A percentile compares a stretch with the other conserved stretches of the same genome.
These are phyloP conservation scores for Dothistroma pini DNA, from an alignment of 2,329 filamentous ascomycete species.

Conservation along the genomic window DNA sequence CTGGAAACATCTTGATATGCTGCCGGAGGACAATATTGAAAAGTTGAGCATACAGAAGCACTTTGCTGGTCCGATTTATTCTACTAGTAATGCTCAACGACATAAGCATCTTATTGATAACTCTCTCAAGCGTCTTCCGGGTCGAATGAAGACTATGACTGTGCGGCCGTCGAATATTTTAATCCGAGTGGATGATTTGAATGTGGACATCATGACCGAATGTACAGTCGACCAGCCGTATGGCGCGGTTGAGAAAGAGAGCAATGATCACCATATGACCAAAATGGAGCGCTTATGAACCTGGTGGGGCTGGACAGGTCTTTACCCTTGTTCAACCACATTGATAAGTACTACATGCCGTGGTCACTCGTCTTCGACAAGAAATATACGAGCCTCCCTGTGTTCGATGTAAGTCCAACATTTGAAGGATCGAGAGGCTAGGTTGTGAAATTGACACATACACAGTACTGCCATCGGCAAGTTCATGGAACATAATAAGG, in stretches of 20 bases:
- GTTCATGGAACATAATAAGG: conserved; percentile 3
- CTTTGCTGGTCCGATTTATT: conserved; percentile 7
- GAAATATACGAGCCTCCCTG: conserved; percentile 1
- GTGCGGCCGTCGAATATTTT: conserved; percentile 7
- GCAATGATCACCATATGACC: conserved; percentile 11
- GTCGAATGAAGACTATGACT: background rate
- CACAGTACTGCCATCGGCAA: conserved; percentile 5
- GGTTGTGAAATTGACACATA: background rate
- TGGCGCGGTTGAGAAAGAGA: conserved; percentile 8
- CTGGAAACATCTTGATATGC: conserved; percentile 10
- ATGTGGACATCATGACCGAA: conserved; percentile 12
- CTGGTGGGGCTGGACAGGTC: conserved; percentile 15
- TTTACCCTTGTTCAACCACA: conserved; percentile 10
- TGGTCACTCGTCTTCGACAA: conserved; percentile 2
- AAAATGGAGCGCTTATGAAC: conserved; percentile 11
- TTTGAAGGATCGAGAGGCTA: background rate
- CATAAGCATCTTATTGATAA: conserved; percentile 11
- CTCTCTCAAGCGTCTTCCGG: background rate
- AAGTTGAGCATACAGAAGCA: conserved; percentile 13
- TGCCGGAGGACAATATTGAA: conserved; percentile 7
- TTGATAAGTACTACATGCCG: conserved; percentile 10
- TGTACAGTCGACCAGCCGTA: conserved; percentile 6
- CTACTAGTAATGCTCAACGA: background rate
- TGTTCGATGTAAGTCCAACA: conserved; percentile 6
- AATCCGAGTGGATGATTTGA: conserved; percentile 9